phyloP scores from a whole-genome alignment of 371 early-diverging fungal species.

The Mucor piriformis region DNA sequence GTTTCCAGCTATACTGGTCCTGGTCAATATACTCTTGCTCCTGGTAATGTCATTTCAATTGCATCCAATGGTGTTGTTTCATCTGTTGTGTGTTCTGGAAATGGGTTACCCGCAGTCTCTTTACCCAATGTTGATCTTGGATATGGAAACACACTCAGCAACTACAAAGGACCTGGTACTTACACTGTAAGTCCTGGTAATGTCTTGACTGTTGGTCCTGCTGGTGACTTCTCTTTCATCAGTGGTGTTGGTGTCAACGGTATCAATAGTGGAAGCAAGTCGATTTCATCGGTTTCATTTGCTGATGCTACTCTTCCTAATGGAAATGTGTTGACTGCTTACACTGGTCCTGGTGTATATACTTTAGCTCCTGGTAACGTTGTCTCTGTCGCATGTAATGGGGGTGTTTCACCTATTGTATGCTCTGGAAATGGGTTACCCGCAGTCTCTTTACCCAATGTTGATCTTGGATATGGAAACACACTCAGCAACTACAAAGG shows the following conservation, averaged over 20 bases:
- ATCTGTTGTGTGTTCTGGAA: not conserved
- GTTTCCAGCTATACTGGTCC: not conserved
- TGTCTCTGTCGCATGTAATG: not conserved
- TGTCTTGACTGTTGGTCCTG: not conserved
- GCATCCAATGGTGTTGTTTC: not conserved
- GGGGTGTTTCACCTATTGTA: not conserved
- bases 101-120: not conserved
- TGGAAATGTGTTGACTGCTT: not conserved
- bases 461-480: not conserved
- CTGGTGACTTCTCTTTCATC: not conserved
- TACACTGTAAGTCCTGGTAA: not conserved
- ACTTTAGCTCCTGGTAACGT: constrained; percentile 6
- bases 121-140: not conserved
- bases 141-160: not conserved
- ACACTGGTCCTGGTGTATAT: not conserved
- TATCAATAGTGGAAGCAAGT: not conserved
- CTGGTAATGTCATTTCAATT: constrained; percentile 11
- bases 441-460: not conserved
- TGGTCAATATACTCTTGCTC: not conserved
- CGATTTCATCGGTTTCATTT: not conserved
- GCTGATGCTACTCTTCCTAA: not conserved
- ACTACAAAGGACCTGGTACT: not conserved
- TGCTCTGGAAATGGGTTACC: not conserved
- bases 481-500: not conserved
- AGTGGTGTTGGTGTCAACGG: constrained; percentile 3